Evolutionary conservation across 495 filamentous ascomycete species (phyloP), one percentile per base, ranked within the genome.

Genomic region (Hyaloscypha bicolor): DNA sequence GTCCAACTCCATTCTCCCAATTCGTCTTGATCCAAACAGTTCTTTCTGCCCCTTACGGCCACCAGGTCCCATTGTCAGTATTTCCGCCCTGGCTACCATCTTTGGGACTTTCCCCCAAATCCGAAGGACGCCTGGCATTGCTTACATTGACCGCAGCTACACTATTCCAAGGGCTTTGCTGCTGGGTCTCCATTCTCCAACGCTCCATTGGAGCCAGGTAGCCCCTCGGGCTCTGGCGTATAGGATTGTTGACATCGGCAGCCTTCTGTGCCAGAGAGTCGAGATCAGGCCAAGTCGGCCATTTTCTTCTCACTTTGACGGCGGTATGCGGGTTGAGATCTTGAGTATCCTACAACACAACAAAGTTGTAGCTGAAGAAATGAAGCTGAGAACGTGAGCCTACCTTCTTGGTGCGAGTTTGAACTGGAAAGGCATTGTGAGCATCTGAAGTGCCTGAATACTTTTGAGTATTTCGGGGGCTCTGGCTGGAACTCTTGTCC

Each of bases 121-220:
- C 35, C 33, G 11, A 2, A 12, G 32, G 9, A 1, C 6, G 29
- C 39, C 16, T 2, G 25, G 22, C 25, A 16, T 33, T 33, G 6
- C 12, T n/a, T 14, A 45, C 55, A 14, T 30, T 30, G 30, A 65
- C 55, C 12, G 51, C 30, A 16, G 21, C n/a, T 22, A 65, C n/a
- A 6, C 37, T 51, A 25, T 65, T 25, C 55, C 55, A 65, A 9
- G 55, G 55, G 16, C 55, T 33, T 51, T 58, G 32, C 25, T 29
- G 22, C 53, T 39, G 33, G n/a, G n/a, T 29, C 55, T 65, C 63
- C 25, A 32, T 48, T 37, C 45, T 16, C 63, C 63, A 65, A 25
- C 55, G 63, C 42, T 65, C 55, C 63, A 65, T 65, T 45, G 63
- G 53, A 25, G 63, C 37, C 33, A 30, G 16, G 16, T 48, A 12